These are phyloP conservation scores for Blastobotrys mokoenaii DNA, from an alignment of 805 yeast genomes.

Conservation along the genomic window DNA sequence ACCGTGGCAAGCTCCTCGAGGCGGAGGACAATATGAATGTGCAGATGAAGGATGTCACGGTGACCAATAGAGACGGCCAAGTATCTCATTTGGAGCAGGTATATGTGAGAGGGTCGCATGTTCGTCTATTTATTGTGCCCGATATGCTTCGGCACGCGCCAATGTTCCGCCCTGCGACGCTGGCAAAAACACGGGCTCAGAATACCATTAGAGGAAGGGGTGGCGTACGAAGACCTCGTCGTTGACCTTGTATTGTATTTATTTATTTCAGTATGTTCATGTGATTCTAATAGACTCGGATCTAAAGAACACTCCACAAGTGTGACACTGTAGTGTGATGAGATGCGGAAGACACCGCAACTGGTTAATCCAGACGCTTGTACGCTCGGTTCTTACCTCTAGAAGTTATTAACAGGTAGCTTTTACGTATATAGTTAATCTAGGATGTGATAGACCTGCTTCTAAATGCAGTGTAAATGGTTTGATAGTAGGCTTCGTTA, in stretches of 20 bases:
- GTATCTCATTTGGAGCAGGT: constrained; percentile 74
- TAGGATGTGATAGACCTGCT: too few relatives aligned
- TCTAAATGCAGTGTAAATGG: too few relatives aligned
- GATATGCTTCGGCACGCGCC: constrained; percentile 87
- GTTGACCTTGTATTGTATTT: constrained; percentile 1
- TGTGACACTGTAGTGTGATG: too few relatives aligned
- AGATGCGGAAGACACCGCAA: too few relatives aligned
- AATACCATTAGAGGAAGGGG: constrained; percentile 15
- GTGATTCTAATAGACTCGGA: too few relatives aligned
- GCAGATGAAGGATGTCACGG: constrained; percentile 70
- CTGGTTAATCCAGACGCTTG: too few relatives aligned
- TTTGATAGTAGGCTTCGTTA: too few relatives aligned
- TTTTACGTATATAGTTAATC: too few relatives aligned
- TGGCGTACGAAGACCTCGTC: constrained; percentile 16
- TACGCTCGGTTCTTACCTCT: too few relatives aligned
- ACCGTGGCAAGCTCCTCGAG: constrained; percentile 78
- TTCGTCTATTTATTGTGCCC: constrained; percentile 77
- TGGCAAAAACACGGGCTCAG: constrained; percentile 20
- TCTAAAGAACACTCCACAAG: too few relatives aligned
- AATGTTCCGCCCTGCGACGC: constrained; percentile 48
- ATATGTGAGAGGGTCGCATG: constrained; percentile 85
- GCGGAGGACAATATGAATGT: constrained; percentile 91
- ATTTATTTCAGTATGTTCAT: too few relatives aligned
- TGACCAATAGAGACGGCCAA: constrained; percentile 68
- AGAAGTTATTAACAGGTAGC: too few relatives aligned